These are phyloP conservation scores for Penicillium canariense DNA, from an alignment of 495 filamentous ascomycete species.

Conservation along the genomic window DNA sequence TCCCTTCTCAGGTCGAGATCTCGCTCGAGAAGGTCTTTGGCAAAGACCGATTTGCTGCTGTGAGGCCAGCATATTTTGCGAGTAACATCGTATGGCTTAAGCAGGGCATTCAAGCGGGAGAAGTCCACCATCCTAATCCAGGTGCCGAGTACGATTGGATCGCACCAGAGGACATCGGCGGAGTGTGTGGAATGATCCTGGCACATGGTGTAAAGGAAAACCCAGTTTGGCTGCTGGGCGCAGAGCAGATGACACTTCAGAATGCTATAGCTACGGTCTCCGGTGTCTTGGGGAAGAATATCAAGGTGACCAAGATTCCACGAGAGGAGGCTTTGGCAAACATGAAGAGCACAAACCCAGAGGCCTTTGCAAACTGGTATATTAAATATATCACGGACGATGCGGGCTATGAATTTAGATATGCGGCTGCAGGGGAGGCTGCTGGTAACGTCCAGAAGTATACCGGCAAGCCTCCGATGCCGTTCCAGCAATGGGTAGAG, in stretches of 20 bases:
- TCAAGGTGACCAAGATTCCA: slow-evolving; percentile 6
- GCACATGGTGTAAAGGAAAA: slow-evolving; percentile 6
- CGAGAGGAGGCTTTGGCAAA: slow-evolving; percentile 5
- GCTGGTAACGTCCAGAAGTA: slow-evolving; percentile 13
- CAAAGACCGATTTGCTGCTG: slow-evolving; percentile 6
- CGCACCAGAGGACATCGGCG: slow-evolving; percentile 16
- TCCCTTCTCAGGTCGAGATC: slow-evolving; percentile 18
- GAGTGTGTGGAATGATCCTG: slow-evolving; percentile 9
- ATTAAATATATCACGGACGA: slow-evolving; percentile 1
- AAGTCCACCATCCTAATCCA: slow-evolving; percentile 4
- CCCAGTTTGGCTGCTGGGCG: slow-evolving; percentile 10
- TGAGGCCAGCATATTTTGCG: slow-evolving; percentile 16
- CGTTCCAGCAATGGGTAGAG: slow-evolving; percentile 49
- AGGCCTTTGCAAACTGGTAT: slow-evolving; percentile 3
- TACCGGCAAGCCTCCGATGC: slow-evolving; percentile 31
- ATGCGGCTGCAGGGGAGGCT: background rate
- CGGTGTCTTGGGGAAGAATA: slow-evolving; percentile 4
- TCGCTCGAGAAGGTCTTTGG: slow-evolving; percentile 19
- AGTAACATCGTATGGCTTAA: slow-evolving; percentile 11
- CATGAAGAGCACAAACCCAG: background rate
- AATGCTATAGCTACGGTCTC: slow-evolving; percentile 10
- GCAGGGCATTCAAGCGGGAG: slow-evolving; percentile 5
- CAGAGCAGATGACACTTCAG: slow-evolving; percentile 1
- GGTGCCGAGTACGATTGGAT: slow-evolving; percentile 15
- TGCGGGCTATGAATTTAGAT: background rate